Percentiles rank a stretch among this genome's conserved stretches.
Evolutionary conservation across 495 filamentous ascomycete genomes (phyloP).

Genomic region (Xylaria curta): DNA sequence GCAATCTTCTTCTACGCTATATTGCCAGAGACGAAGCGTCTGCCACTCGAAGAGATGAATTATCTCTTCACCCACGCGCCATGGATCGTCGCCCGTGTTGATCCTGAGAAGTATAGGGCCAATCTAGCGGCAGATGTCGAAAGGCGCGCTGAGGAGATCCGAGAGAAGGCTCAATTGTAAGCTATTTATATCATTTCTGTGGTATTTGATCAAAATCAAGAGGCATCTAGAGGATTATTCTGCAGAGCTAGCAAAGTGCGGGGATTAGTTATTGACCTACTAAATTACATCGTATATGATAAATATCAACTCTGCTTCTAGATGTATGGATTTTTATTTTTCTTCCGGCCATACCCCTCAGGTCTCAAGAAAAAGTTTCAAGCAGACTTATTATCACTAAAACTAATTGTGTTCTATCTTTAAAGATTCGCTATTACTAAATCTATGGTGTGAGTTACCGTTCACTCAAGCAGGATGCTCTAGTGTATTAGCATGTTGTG

Average conservation of each 20-base stretch:
- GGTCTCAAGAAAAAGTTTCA: too few species aligned
- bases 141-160: slow-evolving; percentile 19
- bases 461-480: too few species aligned
- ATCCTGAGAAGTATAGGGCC: slow-evolving; percentile 14
- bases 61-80: slow-evolving; percentile 71
- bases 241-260: not conserved
- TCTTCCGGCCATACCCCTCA: too few species aligned
- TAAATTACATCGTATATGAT: not conserved
- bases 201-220: not conserved
- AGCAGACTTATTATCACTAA: too few species aligned
- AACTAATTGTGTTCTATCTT: too few species aligned
- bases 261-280: not conserved
- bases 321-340: too few species aligned
- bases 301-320: too few species aligned
- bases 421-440: too few species aligned
- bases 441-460: too few species aligned
- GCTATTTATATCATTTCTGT: not conserved
- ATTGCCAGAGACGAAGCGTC: slow-evolving; percentile 68
- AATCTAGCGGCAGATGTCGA: slow-evolving; percentile 27
- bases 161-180: slow-evolving; percentile 30
- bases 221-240: not conserved
- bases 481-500: too few species aligned
- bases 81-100: slow-evolving; percentile 62
- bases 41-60: slow-evolving; percentile 75
- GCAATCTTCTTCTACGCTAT: slow-evolving; percentile 71